A percentile compares a stretch with the other conserved stretches of the same genome.
Conservation (phyloP, 352 stramenopile genomes). For the Globisporangium paroecandrum region DNA sequence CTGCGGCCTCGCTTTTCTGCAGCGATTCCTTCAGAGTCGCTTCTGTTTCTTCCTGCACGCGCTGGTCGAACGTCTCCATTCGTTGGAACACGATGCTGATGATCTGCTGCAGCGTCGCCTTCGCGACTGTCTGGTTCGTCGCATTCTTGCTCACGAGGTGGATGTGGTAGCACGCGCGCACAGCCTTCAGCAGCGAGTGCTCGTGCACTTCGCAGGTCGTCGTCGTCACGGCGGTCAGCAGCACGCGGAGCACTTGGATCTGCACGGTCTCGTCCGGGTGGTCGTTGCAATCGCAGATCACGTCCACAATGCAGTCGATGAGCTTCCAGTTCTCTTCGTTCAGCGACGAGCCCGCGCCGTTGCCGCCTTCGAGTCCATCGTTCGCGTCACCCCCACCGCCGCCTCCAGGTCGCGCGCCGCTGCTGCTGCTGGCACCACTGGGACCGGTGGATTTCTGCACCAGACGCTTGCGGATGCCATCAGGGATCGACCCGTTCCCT, state of each 20-base stretch:
- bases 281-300: conserved; percentile 90
- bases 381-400: conserved; percentile 17
- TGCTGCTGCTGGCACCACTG: conserved; percentile 18
- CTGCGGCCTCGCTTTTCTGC: conserved; percentile 30
- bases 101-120: conserved; percentile 97
- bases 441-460: conserved; percentile 42
- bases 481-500: conserved; percentile 57
- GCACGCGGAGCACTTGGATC: conserved; percentile 90
- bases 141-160: conserved; percentile 90
- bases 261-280: conserved; percentile 90
- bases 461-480: conserved; percentile 57
- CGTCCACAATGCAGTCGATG: conserved; percentile 86
- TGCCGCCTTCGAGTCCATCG: conserved; percentile 18
- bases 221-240: conserved; percentile 90
- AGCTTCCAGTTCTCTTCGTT: conserved; percentile 65
- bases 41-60: conserved; percentile 67
- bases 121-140: conserved; percentile 97
- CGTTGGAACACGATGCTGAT: conserved; percentile 94
- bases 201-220: conserved; percentile 90
- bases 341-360: conserved; percentile 19
- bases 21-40: conserved; percentile 51
- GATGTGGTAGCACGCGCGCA: conserved; percentile 96
- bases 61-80: conserved; percentile 92
- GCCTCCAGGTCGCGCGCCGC: conserved; percentile 2
- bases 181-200: conserved; percentile 92